A percentile compares a stretch with the other conserved stretches of the same genome.
Evolutionary conservation across 1,284 basidiomycete genomes (phyloP).

Genomic region (Cutaneotrichosporon mucoides): DNA sequence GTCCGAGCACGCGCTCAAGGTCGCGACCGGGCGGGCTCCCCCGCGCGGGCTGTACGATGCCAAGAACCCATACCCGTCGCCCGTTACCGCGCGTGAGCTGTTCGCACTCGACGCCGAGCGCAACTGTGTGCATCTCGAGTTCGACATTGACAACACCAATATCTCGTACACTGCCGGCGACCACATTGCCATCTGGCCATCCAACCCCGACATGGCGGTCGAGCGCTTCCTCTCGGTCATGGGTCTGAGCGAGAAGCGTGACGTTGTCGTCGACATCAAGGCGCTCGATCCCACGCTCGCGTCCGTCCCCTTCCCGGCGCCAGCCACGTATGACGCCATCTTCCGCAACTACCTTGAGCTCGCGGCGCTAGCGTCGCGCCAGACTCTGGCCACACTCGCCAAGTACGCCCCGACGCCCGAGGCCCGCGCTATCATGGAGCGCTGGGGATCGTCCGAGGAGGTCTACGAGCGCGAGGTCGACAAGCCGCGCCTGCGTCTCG

Average conservation of each 20-base stretch:
- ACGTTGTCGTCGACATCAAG: constrained; percentile 82
- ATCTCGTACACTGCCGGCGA: constrained; percentile 97
- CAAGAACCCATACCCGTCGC: constrained; percentile 92
- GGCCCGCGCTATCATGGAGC: constrained; percentile 68
- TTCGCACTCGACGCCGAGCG: constrained; percentile 71
- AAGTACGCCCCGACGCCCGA: constrained; percentile 81
- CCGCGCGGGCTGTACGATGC: constrained; percentile 57
- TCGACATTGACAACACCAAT: constrained; percentile 88
- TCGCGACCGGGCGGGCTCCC: constrained; percentile 54
- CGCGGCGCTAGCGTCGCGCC: constrained; percentile 84
- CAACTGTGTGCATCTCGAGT: constrained; percentile 92
- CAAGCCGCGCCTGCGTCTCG: constrained; percentile 80
- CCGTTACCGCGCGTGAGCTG: constrained; percentile 76
- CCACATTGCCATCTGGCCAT: constrained; percentile 95
- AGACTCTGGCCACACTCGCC: constrained; percentile 78
- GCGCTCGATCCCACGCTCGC: constrained; percentile 94
- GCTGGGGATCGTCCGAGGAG: constrained; percentile 80
- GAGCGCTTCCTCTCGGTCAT: constrained; percentile 80
- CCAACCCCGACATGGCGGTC: constrained; percentile 87
- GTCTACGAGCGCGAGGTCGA: constrained; percentile 70
- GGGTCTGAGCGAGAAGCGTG: constrained; percentile 67
- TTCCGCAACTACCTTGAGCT: constrained; percentile 97
- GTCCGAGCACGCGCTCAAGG: constrained; percentile 71
- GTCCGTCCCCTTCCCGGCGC: constrained; percentile 98
- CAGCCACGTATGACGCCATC: constrained; percentile 89